Conservation (phyloP, 345 rosid genomes). For the Diplotaxis tenuifolia region DNA sequence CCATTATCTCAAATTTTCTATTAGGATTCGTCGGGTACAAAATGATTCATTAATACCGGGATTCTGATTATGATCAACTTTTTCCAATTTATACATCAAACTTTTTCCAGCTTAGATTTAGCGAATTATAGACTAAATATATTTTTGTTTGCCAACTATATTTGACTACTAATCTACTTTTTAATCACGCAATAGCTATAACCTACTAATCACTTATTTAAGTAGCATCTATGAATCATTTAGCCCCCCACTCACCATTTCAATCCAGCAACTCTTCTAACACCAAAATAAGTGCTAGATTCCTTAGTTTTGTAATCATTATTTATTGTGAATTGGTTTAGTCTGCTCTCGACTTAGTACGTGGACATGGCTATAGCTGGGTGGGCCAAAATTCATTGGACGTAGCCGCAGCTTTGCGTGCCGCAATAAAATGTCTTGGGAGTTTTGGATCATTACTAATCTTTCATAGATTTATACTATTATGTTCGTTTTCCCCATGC, state of each 20-base stretch:
- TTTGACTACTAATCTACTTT: slow-evolving; percentile 59
- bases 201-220: slow-evolving; percentile 19
- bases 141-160: slow-evolving; percentile 48
- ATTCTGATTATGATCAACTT: slow-evolving; percentile 28
- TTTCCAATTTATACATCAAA: slow-evolving; percentile 6
- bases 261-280: slow-evolving; percentile 28
- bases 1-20: neutral
- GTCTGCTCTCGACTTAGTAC: neutral
- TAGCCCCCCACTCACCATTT: slow-evolving; percentile 47
- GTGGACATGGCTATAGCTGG: neutral
- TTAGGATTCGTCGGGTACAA: slow-evolving; percentile 1
- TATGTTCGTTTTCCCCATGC: neutral
- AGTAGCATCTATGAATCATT: slow-evolving; percentile 23
- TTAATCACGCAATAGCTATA: slow-evolving; percentile 19
- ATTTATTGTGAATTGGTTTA: neutral
- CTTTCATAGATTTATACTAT: neutral
- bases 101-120: slow-evolving; percentile 1
- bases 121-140: neutral
- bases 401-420: neutral
- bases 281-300: slow-evolving; percentile 29
- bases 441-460: neutral
- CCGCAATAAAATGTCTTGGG: neutral
- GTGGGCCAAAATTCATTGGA: neutral
- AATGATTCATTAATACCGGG: slow-evolving; percentile 25
- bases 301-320: neutral